Evolutionary conservation across 495 filamentous ascomycete genomes (phyloP).

Genomic region (Poronia punctata): DNA sequence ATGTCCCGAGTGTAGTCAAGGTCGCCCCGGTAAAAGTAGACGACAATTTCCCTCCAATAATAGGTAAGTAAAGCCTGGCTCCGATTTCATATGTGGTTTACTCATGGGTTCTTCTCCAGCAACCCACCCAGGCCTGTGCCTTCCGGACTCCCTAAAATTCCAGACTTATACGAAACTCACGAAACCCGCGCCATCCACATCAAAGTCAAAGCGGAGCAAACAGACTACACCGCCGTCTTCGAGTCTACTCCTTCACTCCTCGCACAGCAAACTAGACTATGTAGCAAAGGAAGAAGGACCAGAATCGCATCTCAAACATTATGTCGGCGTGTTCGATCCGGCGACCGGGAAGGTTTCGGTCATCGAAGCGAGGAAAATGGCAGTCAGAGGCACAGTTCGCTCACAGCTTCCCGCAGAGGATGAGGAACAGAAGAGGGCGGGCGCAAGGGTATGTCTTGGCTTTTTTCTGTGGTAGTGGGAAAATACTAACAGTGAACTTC

Average conservation of each 20-base stretch:
- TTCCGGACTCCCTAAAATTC: constrained; percentile 50
- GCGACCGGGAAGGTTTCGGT: constrained; percentile 64
- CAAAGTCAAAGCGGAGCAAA: constrained; percentile 28
- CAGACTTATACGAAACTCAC: constrained; percentile 53
- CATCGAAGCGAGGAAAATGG: constrained; percentile 66
- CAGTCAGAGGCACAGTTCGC: constrained; percentile 58
- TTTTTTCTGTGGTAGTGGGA: background rate
- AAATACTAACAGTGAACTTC: constrained; percentile 20
- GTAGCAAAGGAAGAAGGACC: constrained; percentile 65
- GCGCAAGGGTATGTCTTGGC: constrained; percentile 32
- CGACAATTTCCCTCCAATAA: constrained; percentile 55
- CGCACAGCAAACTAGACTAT: constrained; percentile 74
- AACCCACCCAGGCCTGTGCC: constrained; percentile 58
- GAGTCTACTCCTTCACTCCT: constrained; percentile 69
- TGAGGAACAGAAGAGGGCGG: constrained; percentile 29
- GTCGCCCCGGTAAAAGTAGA: constrained; percentile 54
- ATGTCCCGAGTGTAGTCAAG: constrained; percentile 34
- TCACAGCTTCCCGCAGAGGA: constrained; percentile 38
- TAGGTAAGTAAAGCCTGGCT: constrained; percentile 42
- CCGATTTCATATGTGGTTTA: background rate
- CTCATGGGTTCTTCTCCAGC: constrained; percentile 37
- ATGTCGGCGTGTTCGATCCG: constrained; percentile 79
- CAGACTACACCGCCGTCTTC: constrained; percentile 37
- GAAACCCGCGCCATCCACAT: constrained; percentile 41
- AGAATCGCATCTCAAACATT: constrained; percentile 70